Evolutionary conservation across 192 early-diverging fungal species (phyloP).

Genomic region (Martensiomyces pterosporus): DNA sequence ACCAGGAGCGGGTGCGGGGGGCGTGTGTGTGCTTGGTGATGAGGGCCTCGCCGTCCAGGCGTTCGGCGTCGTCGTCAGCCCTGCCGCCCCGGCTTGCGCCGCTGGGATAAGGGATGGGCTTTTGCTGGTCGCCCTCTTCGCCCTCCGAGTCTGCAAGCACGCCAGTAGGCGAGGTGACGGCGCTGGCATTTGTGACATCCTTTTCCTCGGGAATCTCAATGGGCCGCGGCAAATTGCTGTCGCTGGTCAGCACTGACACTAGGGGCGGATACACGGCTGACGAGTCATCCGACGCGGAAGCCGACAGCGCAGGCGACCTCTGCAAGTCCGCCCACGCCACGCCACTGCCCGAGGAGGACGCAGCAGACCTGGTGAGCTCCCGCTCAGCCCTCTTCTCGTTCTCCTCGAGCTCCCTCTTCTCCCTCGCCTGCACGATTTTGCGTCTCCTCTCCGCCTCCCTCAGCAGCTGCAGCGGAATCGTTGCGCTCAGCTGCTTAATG

Average conservation of each 20-base stretch:
- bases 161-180: neutral
- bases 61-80: neutral
- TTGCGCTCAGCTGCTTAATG: constrained; percentile 15
- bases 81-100: neutral
- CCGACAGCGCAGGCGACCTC: too few species aligned
- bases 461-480: constrained; percentile 45
- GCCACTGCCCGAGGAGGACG: neutral
- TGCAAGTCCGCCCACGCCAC: neutral
- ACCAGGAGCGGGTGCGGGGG: constrained; percentile 9
- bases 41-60: constrained; percentile 8
- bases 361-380: neutral
- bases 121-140: neutral
- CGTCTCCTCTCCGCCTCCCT: constrained; percentile 43
- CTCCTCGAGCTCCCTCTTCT: neutral
- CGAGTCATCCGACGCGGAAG: neutral
- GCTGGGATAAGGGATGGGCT: neutral
- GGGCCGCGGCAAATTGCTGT: neutral
- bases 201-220: neutral
- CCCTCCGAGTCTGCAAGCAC: neutral
- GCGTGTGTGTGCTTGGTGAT: constrained; percentile 3
- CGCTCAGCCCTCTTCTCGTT: neutral
- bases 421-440: constrained; percentile 7
- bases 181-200: too few species aligned
- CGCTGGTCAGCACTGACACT: neutral
- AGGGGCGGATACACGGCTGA: neutral